Percentiles rank a stretch among this genome's conserved stretches.
Evolutionary conservation across 2,329 filamentous ascomycete species (phyloP).

Genomic region (Colletotrichum liriopes): DNA sequence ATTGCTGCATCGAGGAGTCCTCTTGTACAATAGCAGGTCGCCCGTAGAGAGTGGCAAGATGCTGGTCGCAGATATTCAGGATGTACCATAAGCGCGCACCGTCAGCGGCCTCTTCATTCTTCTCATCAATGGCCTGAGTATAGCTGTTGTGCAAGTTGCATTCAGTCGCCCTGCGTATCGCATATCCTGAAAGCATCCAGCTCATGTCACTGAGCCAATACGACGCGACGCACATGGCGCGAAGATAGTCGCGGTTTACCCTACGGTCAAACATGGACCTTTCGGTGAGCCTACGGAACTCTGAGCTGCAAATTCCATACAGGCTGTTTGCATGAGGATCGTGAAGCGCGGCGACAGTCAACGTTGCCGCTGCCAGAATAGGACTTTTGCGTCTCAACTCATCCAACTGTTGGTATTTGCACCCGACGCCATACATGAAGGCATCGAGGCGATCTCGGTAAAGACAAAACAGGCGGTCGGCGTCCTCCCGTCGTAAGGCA

Average conservation of each 20-base stretch:
- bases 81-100: constrained; percentile 74
- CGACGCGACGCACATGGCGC: constrained; percentile 72
- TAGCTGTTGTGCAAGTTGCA: constrained; percentile 62
- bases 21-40: constrained; percentile 72
- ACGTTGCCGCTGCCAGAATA: constrained; percentile 68
- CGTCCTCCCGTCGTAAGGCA: constrained; percentile 61
- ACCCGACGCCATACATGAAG: constrained; percentile 65
- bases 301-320: constrained; percentile 67
- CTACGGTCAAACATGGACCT: constrained; percentile 56
- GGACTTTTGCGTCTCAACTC: constrained; percentile 69
- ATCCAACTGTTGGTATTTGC: constrained; percentile 64
- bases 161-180: constrained; percentile 65
- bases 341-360: constrained; percentile 72
- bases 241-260: constrained; percentile 65
- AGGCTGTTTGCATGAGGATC: constrained; percentile 67
- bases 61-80: constrained; percentile 73
- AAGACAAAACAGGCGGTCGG: constrained; percentile 65
- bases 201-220: constrained; percentile 76
- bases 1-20: constrained; percentile 70
- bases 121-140: constrained; percentile 55
- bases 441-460: constrained; percentile 67
- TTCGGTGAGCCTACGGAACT: constrained; percentile 69
- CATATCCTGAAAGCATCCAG: constrained; percentile 73
- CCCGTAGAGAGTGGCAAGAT: constrained; percentile 74
- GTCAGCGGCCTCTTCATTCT: constrained; percentile 63